A percentile compares a stretch with the other conserved stretches of the same genome.
Evolutionary conservation across 2,329 filamentous ascomycete genomes (phyloP).

Genomic region (Fusarium azukiicola): DNA sequence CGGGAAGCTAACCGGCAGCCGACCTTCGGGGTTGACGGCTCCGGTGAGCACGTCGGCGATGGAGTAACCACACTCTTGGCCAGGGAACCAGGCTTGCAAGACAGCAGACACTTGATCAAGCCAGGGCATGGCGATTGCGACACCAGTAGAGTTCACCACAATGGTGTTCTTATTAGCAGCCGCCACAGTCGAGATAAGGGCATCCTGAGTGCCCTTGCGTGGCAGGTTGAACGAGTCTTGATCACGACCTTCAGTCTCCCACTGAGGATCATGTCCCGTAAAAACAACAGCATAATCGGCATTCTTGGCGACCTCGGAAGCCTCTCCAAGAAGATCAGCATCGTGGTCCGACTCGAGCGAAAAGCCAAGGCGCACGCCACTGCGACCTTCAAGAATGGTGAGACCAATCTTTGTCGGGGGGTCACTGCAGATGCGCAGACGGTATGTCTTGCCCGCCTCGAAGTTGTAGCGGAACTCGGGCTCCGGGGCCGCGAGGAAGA

Average conservation of each 20-base stretch:
- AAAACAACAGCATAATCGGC: constrained; percentile 78
- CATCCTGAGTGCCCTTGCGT: constrained; percentile 71
- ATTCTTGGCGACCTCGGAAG: constrained; percentile 75
- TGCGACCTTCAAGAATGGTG: constrained; percentile 54
- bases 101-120: constrained; percentile 75
- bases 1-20: constrained; percentile 82
- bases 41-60: constrained; percentile 84
- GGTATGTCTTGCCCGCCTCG: constrained; percentile 50
- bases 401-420: constrained; percentile 55
- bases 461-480: constrained; percentile 52
- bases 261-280: constrained; percentile 77
- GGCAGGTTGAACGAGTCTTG: constrained; percentile 86
- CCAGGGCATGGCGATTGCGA: constrained; percentile 79
- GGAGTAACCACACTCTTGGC: constrained; percentile 84
- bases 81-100: constrained; percentile 84
- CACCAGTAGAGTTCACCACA: constrained; percentile 82
- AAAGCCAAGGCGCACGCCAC: constrained; percentile 56
- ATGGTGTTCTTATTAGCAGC: constrained; percentile 78
- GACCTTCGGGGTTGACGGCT: constrained; percentile 81
- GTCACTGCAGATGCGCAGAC: constrained; percentile 54
- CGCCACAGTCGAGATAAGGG: constrained; percentile 77
- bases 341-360: constrained; percentile 57
- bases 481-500: constrained; percentile 53
- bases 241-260: constrained; percentile 79
- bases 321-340: constrained; percentile 65